These are phyloP conservation scores for Fraxinus excelsior DNA, from an alignment of 257 asterid genomes.

Conservation along the genomic window DNA sequence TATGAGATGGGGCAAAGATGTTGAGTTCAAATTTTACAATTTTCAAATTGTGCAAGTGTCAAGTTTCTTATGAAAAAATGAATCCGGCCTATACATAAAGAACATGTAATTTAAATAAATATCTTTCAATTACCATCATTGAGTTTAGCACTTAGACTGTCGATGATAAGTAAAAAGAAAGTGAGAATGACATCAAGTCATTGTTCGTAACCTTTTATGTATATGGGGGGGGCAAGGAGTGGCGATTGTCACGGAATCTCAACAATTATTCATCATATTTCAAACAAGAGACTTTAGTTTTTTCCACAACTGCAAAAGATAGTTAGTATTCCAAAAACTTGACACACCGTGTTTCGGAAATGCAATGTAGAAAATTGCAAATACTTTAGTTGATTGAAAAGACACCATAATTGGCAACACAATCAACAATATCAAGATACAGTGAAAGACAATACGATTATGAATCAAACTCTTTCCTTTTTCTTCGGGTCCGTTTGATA, in stretches of 20 bases:
- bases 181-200: background rate
- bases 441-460: background rate
- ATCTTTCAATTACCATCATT: too few species aligned
- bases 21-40: background rate
- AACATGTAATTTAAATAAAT: too few species aligned
- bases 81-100: background rate
- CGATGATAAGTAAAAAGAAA: too few species aligned
- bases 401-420: slow-evolving; percentile 44
- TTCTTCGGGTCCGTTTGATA: background rate
- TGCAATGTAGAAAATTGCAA: slow-evolving; percentile 13
- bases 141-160: background rate
- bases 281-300: background rate
- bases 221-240: too few species aligned
- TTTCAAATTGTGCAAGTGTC: background rate
- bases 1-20: too few species aligned
- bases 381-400: slow-evolving; percentile 36
- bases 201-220: too few species aligned
- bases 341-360: background rate
- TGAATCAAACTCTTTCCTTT: background rate
- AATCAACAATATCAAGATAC: background rate
- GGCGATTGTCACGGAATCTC: too few species aligned
- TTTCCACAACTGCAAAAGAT: background rate
- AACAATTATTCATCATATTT: background rate
- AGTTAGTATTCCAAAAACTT: background rate
- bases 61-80: background rate